Conservation (phyloP, 2,329 filamentous ascomycete genomes). For the Fusarium paranaense region DNA sequence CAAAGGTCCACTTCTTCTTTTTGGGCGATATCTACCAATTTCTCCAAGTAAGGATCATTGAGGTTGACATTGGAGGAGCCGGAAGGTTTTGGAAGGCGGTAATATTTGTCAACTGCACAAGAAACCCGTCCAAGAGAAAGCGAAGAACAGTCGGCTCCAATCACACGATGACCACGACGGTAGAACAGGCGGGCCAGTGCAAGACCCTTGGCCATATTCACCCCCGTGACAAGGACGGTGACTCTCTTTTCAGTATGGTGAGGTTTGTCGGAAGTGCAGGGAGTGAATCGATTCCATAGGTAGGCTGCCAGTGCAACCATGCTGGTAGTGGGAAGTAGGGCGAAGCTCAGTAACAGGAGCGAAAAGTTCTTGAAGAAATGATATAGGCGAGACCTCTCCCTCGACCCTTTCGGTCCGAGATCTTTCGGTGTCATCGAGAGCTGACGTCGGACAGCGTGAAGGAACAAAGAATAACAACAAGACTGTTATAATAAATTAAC, state of each 20-base stretch:
- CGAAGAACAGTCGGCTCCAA: slow-evolving; percentile 75
- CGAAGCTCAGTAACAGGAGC: slow-evolving; percentile 26
- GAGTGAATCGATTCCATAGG: slow-evolving; percentile 12
- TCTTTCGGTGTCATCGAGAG: background rate
- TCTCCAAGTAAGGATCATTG: slow-evolving; percentile 64
- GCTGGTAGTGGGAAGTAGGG: slow-evolving; percentile 9
- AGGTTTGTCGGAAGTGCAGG: background rate
- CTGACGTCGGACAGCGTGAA: background rate
- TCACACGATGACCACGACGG: slow-evolving; percentile 73
- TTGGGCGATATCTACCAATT: slow-evolving; percentile 68
- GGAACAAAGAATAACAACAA: background rate
- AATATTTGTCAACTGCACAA: slow-evolving; percentile 64
- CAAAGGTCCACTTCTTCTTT: slow-evolving; percentile 75
- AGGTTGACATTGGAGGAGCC: slow-evolving; percentile 12
- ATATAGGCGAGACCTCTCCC: background rate
- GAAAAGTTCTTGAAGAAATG: slow-evolving; percentile 29
- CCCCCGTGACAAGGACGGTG: slow-evolving; percentile 77
- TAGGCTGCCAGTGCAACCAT: slow-evolving; percentile 11
- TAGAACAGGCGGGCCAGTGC: slow-evolving; percentile 74
- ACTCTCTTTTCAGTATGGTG: slow-evolving; percentile 18
- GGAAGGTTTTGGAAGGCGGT: slow-evolving; percentile 53
- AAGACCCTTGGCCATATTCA: slow-evolving; percentile 79
- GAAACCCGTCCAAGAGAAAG: slow-evolving; percentile 69
- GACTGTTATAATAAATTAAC: background rate
- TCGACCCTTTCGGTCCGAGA: background rate